Evolutionary conservation across 1,139 yeast genomes (phyloP), one percentile per base, ranked within the genome.

Genomic region (Yamadazyma membranifaciens): DNA sequence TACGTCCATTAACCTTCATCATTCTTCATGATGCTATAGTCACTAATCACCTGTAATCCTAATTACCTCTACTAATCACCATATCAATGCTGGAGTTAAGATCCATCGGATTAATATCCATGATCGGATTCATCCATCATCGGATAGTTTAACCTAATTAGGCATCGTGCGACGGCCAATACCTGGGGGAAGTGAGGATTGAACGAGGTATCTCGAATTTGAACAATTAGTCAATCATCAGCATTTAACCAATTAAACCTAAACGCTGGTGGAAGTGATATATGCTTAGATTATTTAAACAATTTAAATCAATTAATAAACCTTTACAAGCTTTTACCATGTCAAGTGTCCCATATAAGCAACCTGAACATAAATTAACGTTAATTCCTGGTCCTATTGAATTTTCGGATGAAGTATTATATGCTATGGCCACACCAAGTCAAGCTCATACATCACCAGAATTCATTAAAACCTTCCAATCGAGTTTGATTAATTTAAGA

Each of bases 301-400:
- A 22, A 32, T 16, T 39, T 11, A 39, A 22, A 32, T 27, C 42
- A 30, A 25, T n/a, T 14, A 10, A 10, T 10, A 24, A 33, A 34
- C 37, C 24, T 26, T 20, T 34, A n/a, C 38, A 31, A 30, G 27
- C 29, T 12, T 33, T 25, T n/a, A 40, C 15, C 10, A 41, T 41
- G 44, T 55, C 67, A 27, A 54, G 51, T 39, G 62, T 65, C 29
- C 70, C 62, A 54, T 50, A 33, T 38, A 67, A 69, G 45, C 80
- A 74, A 57, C 65, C 73, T 26, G 67, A 62, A 38, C 82, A 77
- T 56, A 75, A 75, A 52, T 68, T 79, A 61, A 75, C 89, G 52
- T 69, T 89, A 72, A 87, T 89, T 52, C 98, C 97, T 31, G 98
- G 98, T 37, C 97, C 98, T 45, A 86, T 91, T 60, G 94, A 87